These are phyloP conservation scores for Trichoderma gracile DNA, from an alignment of 2,329 filamentous ascomycete genomes.

Conservation along the genomic window DNA sequence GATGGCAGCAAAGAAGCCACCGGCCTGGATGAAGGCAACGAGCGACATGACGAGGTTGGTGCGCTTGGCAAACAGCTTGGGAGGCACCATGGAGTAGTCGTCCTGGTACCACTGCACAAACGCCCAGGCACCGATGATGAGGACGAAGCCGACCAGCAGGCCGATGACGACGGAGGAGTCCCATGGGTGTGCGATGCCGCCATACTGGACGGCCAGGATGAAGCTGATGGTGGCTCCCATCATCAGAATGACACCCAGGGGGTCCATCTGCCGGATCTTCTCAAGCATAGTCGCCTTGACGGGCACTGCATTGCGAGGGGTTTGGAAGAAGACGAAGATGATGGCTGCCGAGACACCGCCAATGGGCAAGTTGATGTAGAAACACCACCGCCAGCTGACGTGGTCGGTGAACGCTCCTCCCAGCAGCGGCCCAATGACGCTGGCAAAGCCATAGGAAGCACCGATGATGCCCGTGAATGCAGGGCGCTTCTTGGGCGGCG, in stretches of 20 bases:
- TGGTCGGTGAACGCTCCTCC: slow-evolving; percentile 43
- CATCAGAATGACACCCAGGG: slow-evolving; percentile 46
- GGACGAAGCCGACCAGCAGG: slow-evolving; percentile 44
- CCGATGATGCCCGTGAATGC: slow-evolving; percentile 44
- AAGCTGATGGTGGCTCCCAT: slow-evolving; percentile 47
- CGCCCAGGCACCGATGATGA: slow-evolving; percentile 40
- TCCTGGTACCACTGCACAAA: slow-evolving; percentile 45
- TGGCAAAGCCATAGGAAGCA: slow-evolving; percentile 41
- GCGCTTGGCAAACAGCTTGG: slow-evolving; percentile 43
- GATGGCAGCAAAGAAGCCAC: slow-evolving; percentile 47
- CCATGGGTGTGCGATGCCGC: slow-evolving; percentile 48
- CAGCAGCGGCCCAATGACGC: slow-evolving; percentile 41
- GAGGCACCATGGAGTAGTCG: slow-evolving; percentile 48
- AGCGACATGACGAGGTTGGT: slow-evolving; percentile 42
- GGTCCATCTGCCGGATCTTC: slow-evolving; percentile 52
- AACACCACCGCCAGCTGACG: slow-evolving; percentile 44
- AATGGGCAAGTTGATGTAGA: slow-evolving; percentile 45
- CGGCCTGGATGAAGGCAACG: slow-evolving; percentile 47
- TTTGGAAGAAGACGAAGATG: slow-evolving; percentile 46
- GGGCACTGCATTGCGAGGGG: slow-evolving; percentile 43
- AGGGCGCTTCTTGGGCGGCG: slow-evolving; percentile 39
- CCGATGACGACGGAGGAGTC: slow-evolving; percentile 44
- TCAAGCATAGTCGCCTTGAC: slow-evolving; percentile 42
- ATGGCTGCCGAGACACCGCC: slow-evolving; percentile 40
- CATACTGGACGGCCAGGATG: slow-evolving; percentile 52